Base-by-base conservation (phyloP, 768 basidiomycete species). In the Candolleomyces eurysporus region DNA sequence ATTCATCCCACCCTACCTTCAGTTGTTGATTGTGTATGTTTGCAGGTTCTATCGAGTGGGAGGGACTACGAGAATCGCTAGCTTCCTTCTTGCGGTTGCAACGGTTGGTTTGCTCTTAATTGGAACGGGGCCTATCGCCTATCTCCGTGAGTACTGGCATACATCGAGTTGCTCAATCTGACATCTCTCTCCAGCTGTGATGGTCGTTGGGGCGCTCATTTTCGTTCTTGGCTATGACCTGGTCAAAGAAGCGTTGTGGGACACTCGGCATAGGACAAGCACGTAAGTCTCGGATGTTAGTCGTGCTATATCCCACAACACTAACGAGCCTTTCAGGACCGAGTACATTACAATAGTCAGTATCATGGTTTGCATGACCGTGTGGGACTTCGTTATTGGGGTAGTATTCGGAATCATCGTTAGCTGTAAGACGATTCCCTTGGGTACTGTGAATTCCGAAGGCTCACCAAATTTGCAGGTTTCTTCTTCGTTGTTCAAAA, bases 401-500 rank as follows among this genome's bases (percentile, higher is more conserved):
- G 91, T 99, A 0, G 73, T 96, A 2, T 92, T 96, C 67, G 96
- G 96, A 5, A 92, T 98, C 68, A 78, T 96, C 59, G 86, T 94
- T 60, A 93, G 93, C 67, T 97, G 94, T 89, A 73, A 19, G 7
- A 26, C 26, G 26, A 26, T 26, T 26, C 26, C 26, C 26, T 26
- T 26, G 26, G 26, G 26, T 26, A 26, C 4, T 26, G 26, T 26
- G 2, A 26, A 26, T 26, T 26, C 26, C 26, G 26, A 4, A 26
- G 26, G 2, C 26, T 26, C 26, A 26, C 26, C 26, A 26, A 26
- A 4, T 26, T 26, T 53, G 2, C 59, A 92, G 92, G 90, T 68
- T 81, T 98, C 73, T 97, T 96, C 78, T 99, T 99, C 69, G 96
- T 99, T n/a, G 82, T 98, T 2, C 93, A 96, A 68, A 96, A 92